A percentile compares a stretch with the other conserved stretches of the same genome.
These are phyloP conservation scores for Raffaelea deltoideospora DNA, from an alignment of 2,329 filamentous ascomycete species.

Conservation along the genomic window DNA sequence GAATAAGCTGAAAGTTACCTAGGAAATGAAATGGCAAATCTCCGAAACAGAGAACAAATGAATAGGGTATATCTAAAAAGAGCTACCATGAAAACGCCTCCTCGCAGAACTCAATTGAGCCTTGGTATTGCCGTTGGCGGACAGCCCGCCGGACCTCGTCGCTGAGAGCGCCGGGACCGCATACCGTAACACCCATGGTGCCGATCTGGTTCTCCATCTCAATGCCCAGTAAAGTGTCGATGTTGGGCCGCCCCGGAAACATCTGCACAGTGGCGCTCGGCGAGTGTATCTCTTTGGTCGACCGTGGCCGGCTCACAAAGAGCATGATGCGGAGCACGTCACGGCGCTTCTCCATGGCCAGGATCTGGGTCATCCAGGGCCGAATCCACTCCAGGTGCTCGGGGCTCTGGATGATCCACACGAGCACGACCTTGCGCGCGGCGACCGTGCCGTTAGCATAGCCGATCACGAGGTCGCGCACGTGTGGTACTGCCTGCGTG, in stretches of 20 bases:
- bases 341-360: constrained; percentile 58
- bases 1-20: not conserved
- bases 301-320: constrained; percentile 60
- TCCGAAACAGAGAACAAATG: not conserved
- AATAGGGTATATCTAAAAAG: not conserved
- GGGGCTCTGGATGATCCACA: constrained; percentile 67
- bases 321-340: constrained; percentile 64
- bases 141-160: constrained; percentile 61
- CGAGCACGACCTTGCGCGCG: constrained; percentile 54
- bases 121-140: constrained; percentile 45
- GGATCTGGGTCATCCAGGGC: constrained; percentile 69
- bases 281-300: constrained; percentile 67
- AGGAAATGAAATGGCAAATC: not conserved
- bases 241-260: constrained; percentile 67
- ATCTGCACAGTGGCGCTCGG: constrained; percentile 67
- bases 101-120: constrained; percentile 63
- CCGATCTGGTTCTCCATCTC: constrained; percentile 64
- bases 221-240: constrained; percentile 54
- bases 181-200: constrained; percentile 59
- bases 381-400: constrained; percentile 75
- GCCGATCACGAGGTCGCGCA: constrained; percentile 55
- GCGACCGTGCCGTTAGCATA: constrained; percentile 55
- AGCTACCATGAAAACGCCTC: constrained; percentile 53
- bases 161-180: constrained; percentile 57
- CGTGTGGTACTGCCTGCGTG: constrained; percentile 63